Evolutionary conservation across 164 flowering plant species (phyloP).

Genomic region (Sedum album): DNA sequence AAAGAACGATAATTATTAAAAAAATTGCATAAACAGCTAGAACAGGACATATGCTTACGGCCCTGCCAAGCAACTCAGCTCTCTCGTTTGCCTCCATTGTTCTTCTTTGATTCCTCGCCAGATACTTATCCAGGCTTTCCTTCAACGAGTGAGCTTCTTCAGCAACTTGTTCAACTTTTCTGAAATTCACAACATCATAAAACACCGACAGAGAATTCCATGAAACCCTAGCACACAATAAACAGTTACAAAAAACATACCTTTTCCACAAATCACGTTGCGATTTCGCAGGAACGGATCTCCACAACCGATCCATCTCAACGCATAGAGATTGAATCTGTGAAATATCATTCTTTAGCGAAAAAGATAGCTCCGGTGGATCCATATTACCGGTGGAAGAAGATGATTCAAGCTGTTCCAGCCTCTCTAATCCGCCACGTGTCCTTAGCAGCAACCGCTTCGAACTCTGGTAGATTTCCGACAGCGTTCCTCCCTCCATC

Average conservation of each 20-base stretch:
- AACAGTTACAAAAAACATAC: slow-evolving; percentile 15
- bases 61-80: slow-evolving; percentile 79
- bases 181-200: slow-evolving; percentile 16
- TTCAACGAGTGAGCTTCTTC: slow-evolving; percentile 88
- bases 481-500: slow-evolving; percentile 25
- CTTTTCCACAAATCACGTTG: slow-evolving; percentile 97
- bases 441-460: slow-evolving; percentile 40
- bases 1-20: slow-evolving; percentile 4
- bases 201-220: neutral
- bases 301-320: slow-evolving; percentile 87
- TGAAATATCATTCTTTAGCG: slow-evolving; percentile 49
- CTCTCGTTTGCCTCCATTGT: slow-evolving; percentile 76
- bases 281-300: slow-evolving; percentile 64
- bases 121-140: slow-evolving; percentile 69
- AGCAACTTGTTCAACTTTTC: slow-evolving; percentile 85
- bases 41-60: slow-evolving; percentile 38
- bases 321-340: slow-evolving; percentile 76
- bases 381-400: slow-evolving; percentile 29
- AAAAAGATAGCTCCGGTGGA: slow-evolving; percentile 51
- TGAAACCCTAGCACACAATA: neutral
- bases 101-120: slow-evolving; percentile 49
- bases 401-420: slow-evolving; percentile 56
- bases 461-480: slow-evolving; percentile 64
- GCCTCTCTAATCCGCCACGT: slow-evolving; percentile 63
- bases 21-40: neutral